A percentile compares a stretch with the other conserved stretches of the same genome.
These are phyloP conservation scores for Plasmopara muralis DNA, from an alignment of 352 stramenopile species.

Conservation along the genomic window DNA sequence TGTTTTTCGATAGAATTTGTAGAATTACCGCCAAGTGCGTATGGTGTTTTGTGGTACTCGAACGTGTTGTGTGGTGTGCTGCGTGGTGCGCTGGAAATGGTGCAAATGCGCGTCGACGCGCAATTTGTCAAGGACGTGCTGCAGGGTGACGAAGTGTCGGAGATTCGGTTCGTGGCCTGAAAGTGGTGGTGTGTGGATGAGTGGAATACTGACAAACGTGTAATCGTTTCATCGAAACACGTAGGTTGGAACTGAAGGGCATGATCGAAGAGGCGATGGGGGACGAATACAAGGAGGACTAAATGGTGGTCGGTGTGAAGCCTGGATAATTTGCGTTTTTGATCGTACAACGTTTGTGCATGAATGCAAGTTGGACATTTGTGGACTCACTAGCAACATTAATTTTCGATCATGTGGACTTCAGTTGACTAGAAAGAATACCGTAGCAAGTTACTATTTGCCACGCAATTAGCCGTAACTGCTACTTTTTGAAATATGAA, in stretches of 20 bases:
- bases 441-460: too few relatives aligned
- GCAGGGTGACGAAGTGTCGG: slow-evolving; percentile 80
- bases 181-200: not conserved
- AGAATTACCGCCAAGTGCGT: slow-evolving; percentile 81
- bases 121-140: slow-evolving; percentile 83
- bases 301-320: not conserved
- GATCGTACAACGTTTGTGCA: too few relatives aligned
- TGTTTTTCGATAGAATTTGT: slow-evolving; percentile 67
- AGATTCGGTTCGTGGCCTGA: slow-evolving; percentile 50
- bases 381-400: too few relatives aligned
- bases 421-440: too few relatives aligned
- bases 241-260: slow-evolving; percentile 76
- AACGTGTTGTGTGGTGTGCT: slow-evolving; percentile 96
- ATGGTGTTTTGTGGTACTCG: slow-evolving; percentile 91
- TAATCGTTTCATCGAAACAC: slow-evolving; percentile 3
- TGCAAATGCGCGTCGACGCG: slow-evolving; percentile 82
- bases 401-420: too few relatives aligned
- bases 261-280: slow-evolving; percentile 87
- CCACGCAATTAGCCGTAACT: too few relatives aligned
- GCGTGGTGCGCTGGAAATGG: slow-evolving; percentile 94
- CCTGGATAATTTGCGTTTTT: too few relatives aligned
- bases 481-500: too few relatives aligned
- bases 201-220: not conserved
- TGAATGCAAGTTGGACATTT: too few relatives aligned
- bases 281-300: slow-evolving; percentile 87